Percentiles rank a stretch among this genome's conserved stretches.
Conservation (phyloP, 2,329 filamentous ascomycete genomes). For the Arthroderma sp. region DNA sequence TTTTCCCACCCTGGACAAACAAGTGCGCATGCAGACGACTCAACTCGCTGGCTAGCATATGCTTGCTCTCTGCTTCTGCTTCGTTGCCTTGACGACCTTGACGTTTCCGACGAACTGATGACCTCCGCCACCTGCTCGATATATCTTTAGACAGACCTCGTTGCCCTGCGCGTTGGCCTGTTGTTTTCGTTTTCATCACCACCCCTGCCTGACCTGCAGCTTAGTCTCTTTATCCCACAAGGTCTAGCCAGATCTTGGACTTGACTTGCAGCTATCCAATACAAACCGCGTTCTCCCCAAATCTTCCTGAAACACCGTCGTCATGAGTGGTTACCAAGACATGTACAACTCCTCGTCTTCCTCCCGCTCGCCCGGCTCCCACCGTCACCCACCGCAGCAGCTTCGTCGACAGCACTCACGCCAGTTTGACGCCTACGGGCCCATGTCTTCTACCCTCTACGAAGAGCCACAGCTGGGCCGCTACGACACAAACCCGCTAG, state of each 20-base stretch:
- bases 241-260: neutral
- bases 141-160: conserved; percentile 16
- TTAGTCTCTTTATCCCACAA: conserved; percentile 4
- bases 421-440: conserved; percentile 62
- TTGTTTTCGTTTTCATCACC: conserved; percentile 18
- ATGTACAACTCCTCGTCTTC: conserved; percentile 54
- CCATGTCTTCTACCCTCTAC: conserved; percentile 57
- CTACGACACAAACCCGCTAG: conserved; percentile 45
- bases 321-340: conserved; percentile 29
- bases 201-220: conserved; percentile 2
- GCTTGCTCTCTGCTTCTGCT: conserved; percentile 2
- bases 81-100: conserved; percentile 7
- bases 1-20: neutral
- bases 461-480: conserved; percentile 48
- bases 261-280: neutral
- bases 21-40: conserved; percentile 3
- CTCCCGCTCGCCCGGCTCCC: conserved; percentile 62
- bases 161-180: conserved; percentile 1
- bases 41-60: neutral
- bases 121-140: conserved; percentile 9
- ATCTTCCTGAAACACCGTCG: neutral
- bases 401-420: conserved; percentile 62
- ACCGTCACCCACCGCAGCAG: conserved; percentile 53
- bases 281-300: neutral
- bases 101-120: conserved; percentile 12